A percentile compares a stretch with the other conserved stretches of the same genome.
These are phyloP conservation scores for Phalaenopsis hybrid DNA, from an alignment of 116 monocot species.

Conservation along the genomic window DNA sequence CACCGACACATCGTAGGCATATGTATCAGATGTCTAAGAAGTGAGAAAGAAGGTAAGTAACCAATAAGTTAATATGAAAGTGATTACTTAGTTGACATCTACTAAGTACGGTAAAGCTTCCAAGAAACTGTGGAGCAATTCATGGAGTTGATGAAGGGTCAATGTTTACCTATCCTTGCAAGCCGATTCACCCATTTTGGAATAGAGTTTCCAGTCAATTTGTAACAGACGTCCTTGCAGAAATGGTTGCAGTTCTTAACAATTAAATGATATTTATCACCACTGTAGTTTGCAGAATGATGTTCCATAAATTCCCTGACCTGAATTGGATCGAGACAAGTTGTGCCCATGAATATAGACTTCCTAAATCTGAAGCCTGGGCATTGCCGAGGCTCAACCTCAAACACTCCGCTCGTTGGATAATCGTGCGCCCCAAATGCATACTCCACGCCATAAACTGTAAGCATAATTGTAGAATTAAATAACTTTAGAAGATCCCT, in stretches of 20 bases:
- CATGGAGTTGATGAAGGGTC: constrained; percentile 2
- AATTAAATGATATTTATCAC: constrained; percentile 75
- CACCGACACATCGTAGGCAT: neutral
- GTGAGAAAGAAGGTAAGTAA: neutral
- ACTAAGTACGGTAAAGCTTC: neutral
- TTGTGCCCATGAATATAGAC: constrained; percentile 79
- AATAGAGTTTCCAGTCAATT: constrained; percentile 59
- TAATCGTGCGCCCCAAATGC: constrained; percentile 83
- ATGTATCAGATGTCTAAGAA: neutral
- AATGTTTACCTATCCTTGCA: constrained; percentile 58
- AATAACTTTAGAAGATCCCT: neutral
- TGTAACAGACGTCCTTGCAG: constrained; percentile 69
- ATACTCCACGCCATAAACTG: constrained; percentile 81
- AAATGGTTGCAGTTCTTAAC: constrained; percentile 86
- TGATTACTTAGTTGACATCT: neutral
- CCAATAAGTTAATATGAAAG: neutral
- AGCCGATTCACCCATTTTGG: constrained; percentile 90
- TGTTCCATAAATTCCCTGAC: constrained; percentile 83
- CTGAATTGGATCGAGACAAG: constrained; percentile 67
- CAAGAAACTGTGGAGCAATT: neutral
- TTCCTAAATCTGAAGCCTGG: constrained; percentile 79
- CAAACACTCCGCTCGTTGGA: constrained; percentile 70
- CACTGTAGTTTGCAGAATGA: constrained; percentile 63
- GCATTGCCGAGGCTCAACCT: constrained; percentile 83
- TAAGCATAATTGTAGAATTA: constrained; percentile 4